A percentile compares a stretch with the other conserved stretches of the same genome.
Evolutionary conservation across 2,329 filamentous ascomycete genomes (phyloP).

Genomic region (Penicillium sp.): DNA sequence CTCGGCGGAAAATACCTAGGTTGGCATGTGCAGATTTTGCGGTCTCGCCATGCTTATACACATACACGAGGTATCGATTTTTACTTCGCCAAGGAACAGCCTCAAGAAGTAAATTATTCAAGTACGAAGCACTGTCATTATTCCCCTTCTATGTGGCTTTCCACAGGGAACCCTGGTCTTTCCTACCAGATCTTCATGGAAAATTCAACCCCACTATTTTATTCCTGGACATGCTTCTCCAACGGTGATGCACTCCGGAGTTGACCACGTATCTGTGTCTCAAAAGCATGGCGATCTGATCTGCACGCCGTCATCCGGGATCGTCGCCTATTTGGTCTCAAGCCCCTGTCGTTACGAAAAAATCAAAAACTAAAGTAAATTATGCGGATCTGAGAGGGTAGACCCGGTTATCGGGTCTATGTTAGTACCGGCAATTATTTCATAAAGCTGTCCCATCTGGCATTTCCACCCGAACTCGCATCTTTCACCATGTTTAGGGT

Average conservation of each 20-base stretch:
- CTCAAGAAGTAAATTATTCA: no score
- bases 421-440: slow-evolving; percentile 18
- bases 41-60: not conserved
- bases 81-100: not conserved
- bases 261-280: slow-evolving; percentile 23
- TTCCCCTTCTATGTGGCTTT: not conserved
- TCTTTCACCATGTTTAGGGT: slow-evolving; percentile 6
- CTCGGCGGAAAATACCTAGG: slow-evolving; percentile 9
- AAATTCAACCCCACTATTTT: slow-evolving; percentile 7
- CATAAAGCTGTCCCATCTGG: slow-evolving; percentile 21
- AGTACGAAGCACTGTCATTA: not conserved
- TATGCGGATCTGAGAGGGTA: not conserved
- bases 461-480: slow-evolving; percentile 20
- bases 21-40: slow-evolving; percentile 15
- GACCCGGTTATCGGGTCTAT: not conserved
- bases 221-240: not conserved
- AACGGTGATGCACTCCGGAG: slow-evolving; percentile 9
- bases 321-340: slow-evolving; percentile 18
- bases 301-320: slow-evolving; percentile 27
- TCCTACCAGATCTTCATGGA: slow-evolving; percentile 4
- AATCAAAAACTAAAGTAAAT: not conserved
- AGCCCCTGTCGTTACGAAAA: slow-evolving; percentile 9
- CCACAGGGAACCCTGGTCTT: slow-evolving; percentile 11
- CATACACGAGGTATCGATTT: not conserved
- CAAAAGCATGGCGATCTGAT: slow-evolving; percentile 26